Percentiles rank a stretch among this genome's conserved stretches.
These are phyloP conservation scores for Circinella umbellata DNA, from an alignment of 371 early-diverging fungal genomes.

Conservation along the genomic window DNA sequence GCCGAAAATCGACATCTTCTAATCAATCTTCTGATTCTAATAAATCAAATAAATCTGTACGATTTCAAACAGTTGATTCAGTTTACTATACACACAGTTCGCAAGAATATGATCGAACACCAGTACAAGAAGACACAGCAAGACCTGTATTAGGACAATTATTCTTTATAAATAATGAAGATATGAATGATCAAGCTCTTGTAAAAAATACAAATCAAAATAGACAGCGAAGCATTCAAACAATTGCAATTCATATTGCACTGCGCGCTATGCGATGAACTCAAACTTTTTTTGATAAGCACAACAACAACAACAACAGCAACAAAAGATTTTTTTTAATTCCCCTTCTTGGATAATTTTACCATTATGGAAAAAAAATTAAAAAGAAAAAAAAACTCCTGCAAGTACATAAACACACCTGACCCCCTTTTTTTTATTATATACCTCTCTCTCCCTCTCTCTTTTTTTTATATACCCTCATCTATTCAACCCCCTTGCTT, in stretches of 20 bases:
- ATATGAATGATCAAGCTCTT: constrained; percentile 20
- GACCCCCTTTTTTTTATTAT: neutral
- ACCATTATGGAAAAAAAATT: constrained; percentile 14
- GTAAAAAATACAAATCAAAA: constrained; percentile 29
- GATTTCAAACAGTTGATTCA: constrained; percentile 39
- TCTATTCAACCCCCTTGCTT: neutral
- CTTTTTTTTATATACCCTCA: neutral
- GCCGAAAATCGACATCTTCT: constrained; percentile 27
- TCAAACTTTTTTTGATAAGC: too few species aligned
- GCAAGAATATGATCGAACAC: constrained; percentile 43
- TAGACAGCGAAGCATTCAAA: constrained; percentile 23
- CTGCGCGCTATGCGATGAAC: constrained; percentile 28
- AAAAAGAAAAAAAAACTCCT: neutral
- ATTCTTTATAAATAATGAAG: constrained; percentile 17
- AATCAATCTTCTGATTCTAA: constrained; percentile 4
- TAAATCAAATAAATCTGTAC: constrained; percentile 34
- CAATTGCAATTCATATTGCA: constrained; percentile 27
- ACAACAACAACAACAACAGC: neutral
- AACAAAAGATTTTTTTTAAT: neutral
- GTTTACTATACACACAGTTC: constrained; percentile 49
- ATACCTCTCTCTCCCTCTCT: neutral
- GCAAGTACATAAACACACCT: neutral
- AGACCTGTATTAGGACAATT: constrained; percentile 24
- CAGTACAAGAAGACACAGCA: constrained; percentile 25
- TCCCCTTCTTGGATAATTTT: constrained; percentile 18